Percentiles rank a stretch among this genome's conserved stretches.
These are phyloP conservation scores for Cylindrotheca closterium DNA, from an alignment of 108 stramenopile genomes.

Conservation along the genomic window DNA sequence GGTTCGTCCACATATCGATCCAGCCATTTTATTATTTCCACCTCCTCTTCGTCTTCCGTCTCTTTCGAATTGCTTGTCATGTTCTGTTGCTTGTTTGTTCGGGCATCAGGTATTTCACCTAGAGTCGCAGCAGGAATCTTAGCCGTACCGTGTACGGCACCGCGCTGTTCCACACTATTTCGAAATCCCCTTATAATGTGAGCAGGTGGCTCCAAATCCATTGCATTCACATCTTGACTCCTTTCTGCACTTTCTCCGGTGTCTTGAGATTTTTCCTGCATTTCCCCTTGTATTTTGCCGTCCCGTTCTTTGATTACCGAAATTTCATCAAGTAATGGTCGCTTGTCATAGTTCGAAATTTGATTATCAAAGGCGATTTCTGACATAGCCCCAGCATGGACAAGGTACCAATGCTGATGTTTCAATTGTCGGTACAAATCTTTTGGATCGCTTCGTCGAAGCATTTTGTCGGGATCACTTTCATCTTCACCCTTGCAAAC, in stretches of 20 bases:
- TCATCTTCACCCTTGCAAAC: conserved; percentile 26
- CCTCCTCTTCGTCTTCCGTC: background rate
- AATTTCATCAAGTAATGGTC: no score
- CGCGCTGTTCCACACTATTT: background rate
- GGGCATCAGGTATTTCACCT: no score
- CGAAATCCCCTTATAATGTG: background rate
- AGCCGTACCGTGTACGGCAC: background rate
- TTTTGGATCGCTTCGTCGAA: conserved; percentile 19
- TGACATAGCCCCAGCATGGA: conserved; percentile 18
- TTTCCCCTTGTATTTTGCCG: no score
- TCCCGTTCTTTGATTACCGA: no score
- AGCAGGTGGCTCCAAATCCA: no score
- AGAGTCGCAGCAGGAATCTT: no score
- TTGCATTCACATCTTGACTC: no score
- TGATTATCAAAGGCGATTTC: background rate
- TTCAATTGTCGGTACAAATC: conserved; percentile 35
- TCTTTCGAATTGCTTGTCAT: background rate
- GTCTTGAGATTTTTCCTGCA: no score
- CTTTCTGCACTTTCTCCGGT: no score
- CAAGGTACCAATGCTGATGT: conserved; percentile 27
- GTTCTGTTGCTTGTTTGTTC: no score
- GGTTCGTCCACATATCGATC: conserved; percentile 28
- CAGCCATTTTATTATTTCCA: conserved; percentile 22
- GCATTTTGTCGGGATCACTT: conserved; percentile 26
- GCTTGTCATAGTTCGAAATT: no score